These are phyloP conservation scores for Wallacemonas sp. DNA, from an alignment of 208 protist genomes.

Conservation along the genomic window DNA sequence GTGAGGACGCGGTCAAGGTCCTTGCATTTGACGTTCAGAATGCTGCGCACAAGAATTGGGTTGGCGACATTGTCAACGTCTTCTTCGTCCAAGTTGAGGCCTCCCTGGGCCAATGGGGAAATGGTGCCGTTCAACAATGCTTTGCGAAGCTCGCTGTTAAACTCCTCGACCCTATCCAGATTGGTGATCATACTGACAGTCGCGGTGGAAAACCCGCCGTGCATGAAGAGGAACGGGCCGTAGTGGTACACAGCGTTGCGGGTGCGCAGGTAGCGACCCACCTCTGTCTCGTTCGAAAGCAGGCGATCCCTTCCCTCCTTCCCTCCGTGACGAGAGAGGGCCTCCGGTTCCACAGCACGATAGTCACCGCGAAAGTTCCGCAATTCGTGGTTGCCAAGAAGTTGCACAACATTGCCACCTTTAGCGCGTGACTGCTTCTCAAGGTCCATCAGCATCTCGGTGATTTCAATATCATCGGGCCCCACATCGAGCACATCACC, in stretches of 20 bases:
- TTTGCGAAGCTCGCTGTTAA: conserved; percentile 66
- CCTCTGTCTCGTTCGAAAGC: conserved; percentile 63
- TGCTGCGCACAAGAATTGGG: conserved; percentile 84
- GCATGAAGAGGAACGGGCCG: conserved; percentile 89
- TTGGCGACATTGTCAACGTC: conserved; percentile 70
- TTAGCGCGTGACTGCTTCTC: conserved; percentile 52
- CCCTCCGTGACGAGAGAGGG: conserved; percentile 57
- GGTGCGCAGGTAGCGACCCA: conserved; percentile 79
- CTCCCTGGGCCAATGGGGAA: conserved; percentile 55
- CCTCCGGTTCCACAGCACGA: conserved; percentile 60
- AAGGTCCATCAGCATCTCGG: conserved; percentile 80
- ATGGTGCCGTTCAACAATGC: conserved; percentile 69
- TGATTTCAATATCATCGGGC: conserved; percentile 76
- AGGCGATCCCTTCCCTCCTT: conserved; percentile 47
- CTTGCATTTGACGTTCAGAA: conserved; percentile 82
- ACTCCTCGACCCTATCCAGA: conserved; percentile 70
- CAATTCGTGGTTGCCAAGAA: conserved; percentile 93
- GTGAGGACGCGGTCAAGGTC: conserved; percentile 62
- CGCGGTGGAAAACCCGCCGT: conserved; percentile 86
- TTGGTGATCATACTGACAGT: conserved; percentile 71
- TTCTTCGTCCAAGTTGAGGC: conserved; percentile 67
- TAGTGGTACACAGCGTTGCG: conserved; percentile 76
- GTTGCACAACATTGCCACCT: conserved; percentile 80
- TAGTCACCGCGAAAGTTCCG: conserved; percentile 88
- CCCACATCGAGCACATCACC: conserved; percentile 93